Evolutionary conservation across 2,329 filamentous ascomycete genomes (phyloP).

Genomic region (Acrodontium crateriforme): DNA sequence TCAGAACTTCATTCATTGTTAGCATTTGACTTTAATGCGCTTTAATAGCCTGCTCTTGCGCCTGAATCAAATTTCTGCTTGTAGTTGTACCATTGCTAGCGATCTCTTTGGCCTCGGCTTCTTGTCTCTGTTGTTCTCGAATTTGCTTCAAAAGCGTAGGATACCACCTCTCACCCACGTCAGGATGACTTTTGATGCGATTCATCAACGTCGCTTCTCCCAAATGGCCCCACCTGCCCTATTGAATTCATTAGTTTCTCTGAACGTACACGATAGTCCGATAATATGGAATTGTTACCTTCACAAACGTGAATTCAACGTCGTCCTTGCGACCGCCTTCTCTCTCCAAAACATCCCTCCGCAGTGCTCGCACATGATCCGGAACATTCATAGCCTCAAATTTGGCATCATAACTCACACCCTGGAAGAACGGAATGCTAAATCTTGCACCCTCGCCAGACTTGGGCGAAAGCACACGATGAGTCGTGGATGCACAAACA

Average conservation of each 20-base stretch:
- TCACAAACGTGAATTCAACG: constrained; percentile 75
- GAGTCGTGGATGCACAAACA: constrained; percentile 68
- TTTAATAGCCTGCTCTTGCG: neutral
- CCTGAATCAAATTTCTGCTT: neutral
- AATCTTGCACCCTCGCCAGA: constrained; percentile 59
- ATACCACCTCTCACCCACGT: constrained; percentile 67
- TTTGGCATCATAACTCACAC: constrained; percentile 62
- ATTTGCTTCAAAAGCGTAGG: constrained; percentile 31
- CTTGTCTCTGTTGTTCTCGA: constrained; percentile 25
- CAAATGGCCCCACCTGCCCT: constrained; percentile 50
- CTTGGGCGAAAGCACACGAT: constrained; percentile 62
- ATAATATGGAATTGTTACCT: too few relatives aligned
- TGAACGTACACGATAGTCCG: too few relatives aligned
- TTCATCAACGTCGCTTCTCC: constrained; percentile 79
- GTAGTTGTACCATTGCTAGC: neutral
- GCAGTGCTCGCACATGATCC: constrained; percentile 46
- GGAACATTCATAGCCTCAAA: constrained; percentile 67
- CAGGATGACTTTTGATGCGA: constrained; percentile 71
- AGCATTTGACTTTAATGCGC: too few relatives aligned
- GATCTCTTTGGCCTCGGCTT: neutral
- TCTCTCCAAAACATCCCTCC: constrained; percentile 42
- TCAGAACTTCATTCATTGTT: too few relatives aligned
- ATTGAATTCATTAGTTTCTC: too few relatives aligned
- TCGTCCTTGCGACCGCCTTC: constrained; percentile 51
- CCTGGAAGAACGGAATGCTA: constrained; percentile 80